phyloP scores from a whole-genome alignment of 306 rosid genomes.

The Ochetophila trinervis region DNA sequence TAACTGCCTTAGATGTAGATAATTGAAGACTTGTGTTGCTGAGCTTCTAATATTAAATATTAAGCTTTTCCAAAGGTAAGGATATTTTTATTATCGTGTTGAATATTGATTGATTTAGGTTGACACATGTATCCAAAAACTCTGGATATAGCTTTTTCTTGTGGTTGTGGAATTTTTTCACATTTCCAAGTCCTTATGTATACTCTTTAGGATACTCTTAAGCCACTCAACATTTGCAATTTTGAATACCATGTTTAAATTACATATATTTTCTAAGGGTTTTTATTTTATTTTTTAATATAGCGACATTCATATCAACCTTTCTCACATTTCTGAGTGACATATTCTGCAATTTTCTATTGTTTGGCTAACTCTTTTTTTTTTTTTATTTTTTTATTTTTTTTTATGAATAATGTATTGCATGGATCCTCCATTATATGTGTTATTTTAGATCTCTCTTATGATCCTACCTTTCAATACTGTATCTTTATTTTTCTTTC shows the following conservation, averaged over 20 bases:
- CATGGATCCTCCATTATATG: background rate
- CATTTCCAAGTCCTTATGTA: too few species aligned
- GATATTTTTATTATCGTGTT: too few species aligned
- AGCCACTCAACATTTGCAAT: background rate
- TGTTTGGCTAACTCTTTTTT: too few species aligned
- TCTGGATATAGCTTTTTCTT: too few species aligned
- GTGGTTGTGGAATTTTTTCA: too few species aligned
- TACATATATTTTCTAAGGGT: background rate
- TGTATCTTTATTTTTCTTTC: background rate
- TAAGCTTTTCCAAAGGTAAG: too few species aligned
- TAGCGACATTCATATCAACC: background rate
- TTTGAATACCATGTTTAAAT: background rate
- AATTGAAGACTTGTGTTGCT: too few species aligned
- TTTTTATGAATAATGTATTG: slow-evolving; percentile 1
- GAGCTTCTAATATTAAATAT: too few species aligned
- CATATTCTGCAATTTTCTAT: background rate
- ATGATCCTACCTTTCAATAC: background rate
- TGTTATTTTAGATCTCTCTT: background rate
- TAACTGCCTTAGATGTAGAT: too few species aligned
- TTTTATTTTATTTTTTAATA: background rate
- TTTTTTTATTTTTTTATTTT: background rate
- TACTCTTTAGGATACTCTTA: too few species aligned
- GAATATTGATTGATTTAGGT: too few species aligned
- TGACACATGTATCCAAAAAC: too few species aligned
- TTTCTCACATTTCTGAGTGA: background rate